Conservation (phyloP, 2,329 filamentous ascomycete genomes). For the Alternaria sp. region DNA sequence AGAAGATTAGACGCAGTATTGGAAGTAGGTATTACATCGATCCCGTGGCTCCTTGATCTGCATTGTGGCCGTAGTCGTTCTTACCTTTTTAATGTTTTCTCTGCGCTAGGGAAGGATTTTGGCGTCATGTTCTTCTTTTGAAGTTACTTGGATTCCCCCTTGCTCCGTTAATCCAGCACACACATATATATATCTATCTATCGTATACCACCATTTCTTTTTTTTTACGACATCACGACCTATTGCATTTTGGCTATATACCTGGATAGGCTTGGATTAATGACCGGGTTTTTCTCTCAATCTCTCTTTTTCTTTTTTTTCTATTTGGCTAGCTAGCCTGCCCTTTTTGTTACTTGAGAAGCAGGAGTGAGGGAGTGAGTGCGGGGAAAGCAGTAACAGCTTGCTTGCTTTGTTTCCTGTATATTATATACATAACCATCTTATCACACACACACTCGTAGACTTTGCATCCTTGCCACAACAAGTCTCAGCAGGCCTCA, state of each 20-base stretch:
- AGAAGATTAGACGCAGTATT: constrained; percentile 64
- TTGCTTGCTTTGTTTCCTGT: not conserved
- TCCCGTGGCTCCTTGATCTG: constrained; percentile 16
- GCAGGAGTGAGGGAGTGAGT: not conserved
- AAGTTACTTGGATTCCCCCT: constrained; percentile 2
- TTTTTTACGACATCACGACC: constrained; percentile 11
- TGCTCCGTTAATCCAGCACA: not conserved
- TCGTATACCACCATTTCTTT: constrained; percentile 1
- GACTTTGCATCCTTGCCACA: not conserved
- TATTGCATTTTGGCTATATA: constrained; percentile 13
- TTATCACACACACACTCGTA: not conserved
- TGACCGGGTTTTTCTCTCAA: not conserved
- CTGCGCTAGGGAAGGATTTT: not conserved
- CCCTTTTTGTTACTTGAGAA: not conserved
- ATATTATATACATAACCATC: not conserved
- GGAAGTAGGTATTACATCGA: constrained; percentile 55
- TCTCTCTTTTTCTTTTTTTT: not conserved
- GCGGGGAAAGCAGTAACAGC: not conserved
- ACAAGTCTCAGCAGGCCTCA: not conserved
- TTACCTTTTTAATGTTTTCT: not conserved
- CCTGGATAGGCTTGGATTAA: constrained; percentile 4
- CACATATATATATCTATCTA: not conserved
- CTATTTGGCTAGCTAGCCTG: not conserved
- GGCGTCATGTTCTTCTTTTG: not conserved
- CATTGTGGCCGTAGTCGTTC: not conserved